Percentiles rank a stretch among this genome's conserved stretches.
Evolutionary conservation across 2,329 filamentous ascomycete genomes (phyloP).

Genomic region (Chaetomium sp.): DNA sequence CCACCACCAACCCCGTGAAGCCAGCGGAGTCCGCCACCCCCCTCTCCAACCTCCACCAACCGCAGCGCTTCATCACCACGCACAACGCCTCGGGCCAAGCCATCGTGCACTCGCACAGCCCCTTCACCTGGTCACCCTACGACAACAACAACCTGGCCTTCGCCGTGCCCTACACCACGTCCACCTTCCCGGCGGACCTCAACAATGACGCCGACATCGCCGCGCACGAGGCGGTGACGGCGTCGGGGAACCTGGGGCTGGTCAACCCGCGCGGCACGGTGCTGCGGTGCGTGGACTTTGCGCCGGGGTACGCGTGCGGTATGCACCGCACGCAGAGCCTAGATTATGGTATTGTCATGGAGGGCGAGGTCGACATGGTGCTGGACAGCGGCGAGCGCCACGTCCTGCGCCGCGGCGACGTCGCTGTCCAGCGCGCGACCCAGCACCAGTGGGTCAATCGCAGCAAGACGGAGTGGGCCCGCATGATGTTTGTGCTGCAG

Average conservation of each 20-base stretch:
- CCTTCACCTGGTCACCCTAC: constrained; percentile 38
- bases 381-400: constrained; percentile 49
- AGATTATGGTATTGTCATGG: constrained; percentile 53
- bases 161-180: constrained; percentile 48
- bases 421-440: constrained; percentile 52
- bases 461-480: constrained; percentile 46
- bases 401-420: constrained; percentile 48
- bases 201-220: constrained; percentile 46
- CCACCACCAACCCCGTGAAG: not conserved
- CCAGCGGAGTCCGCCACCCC: constrained; percentile 5
- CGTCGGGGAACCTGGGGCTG: constrained; percentile 45
- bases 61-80: constrained; percentile 41
- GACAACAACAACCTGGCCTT: constrained; percentile 43
- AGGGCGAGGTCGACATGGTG: constrained; percentile 51
- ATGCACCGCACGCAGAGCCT: constrained; percentile 53
- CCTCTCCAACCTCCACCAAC: constrained; percentile 36
- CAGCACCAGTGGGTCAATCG: constrained; percentile 50
- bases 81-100: constrained; percentile 42
- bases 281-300: constrained; percentile 50
- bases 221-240: constrained; percentile 41
- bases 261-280: constrained; percentile 42
- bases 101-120: constrained; percentile 40
- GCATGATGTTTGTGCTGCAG: constrained; percentile 43
- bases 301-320: constrained; percentile 44
- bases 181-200: constrained; percentile 44